Conservation (phyloP, 768 basidiomycete species). For the Leccinum fibrillosum region DNA sequence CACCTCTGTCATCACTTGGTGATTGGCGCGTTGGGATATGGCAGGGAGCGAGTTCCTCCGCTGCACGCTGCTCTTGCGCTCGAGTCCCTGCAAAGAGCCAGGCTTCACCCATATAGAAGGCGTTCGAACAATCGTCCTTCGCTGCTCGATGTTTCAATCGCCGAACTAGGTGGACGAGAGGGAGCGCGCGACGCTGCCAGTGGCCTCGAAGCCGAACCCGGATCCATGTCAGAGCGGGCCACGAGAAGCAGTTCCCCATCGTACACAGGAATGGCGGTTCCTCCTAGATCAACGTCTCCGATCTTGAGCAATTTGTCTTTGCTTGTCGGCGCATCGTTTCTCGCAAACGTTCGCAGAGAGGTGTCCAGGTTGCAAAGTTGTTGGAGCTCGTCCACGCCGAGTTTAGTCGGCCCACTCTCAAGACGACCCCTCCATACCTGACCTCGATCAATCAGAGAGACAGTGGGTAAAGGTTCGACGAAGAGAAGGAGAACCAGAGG, state of each 20-base stretch:
- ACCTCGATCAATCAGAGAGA: no score
- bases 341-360: slow-evolving; percentile 33
- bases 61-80: slow-evolving; percentile 74
- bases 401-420: no score
- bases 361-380: slow-evolving; percentile 50
- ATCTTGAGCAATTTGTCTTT: slow-evolving; percentile 19
- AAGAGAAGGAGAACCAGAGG: no score
- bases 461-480: no score
- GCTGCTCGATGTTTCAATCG: slow-evolving; percentile 38
- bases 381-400: slow-evolving; percentile 18
- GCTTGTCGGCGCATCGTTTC: no score
- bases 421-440: no score
- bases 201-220: slow-evolving; percentile 49
- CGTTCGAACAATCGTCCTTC: slow-evolving; percentile 49
- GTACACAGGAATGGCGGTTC: slow-evolving; percentile 70
- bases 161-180: slow-evolving; percentile 70
- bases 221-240: slow-evolving; percentile 52
- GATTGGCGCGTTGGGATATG: slow-evolving; percentile 58
- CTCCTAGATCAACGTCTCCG: slow-evolving; percentile 49
- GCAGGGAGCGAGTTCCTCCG: slow-evolving; percentile 79
- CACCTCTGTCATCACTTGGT: slow-evolving; percentile 56
- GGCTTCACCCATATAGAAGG: slow-evolving; percentile 81
- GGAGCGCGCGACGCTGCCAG: slow-evolving; percentile 56
- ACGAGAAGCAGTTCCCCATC: slow-evolving; percentile 72
- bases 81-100: slow-evolving; percentile 60